A percentile compares a stretch with the other conserved stretches of the same genome.
phyloP scores from a whole-genome alignment of 805 yeast genomes.

The Priceomyces haplophilus region DNA sequence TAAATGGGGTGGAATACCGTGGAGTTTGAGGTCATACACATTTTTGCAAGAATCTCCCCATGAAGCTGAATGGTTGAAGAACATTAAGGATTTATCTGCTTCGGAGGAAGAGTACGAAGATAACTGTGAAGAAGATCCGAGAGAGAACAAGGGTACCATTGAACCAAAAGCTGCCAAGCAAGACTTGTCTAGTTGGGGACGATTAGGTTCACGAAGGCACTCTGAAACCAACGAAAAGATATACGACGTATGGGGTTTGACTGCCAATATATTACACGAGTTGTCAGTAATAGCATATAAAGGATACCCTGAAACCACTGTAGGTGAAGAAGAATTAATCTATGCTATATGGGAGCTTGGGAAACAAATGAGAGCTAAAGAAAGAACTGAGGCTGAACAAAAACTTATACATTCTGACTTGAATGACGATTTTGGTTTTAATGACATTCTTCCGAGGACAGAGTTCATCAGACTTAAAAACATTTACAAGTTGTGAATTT shows the following conservation, averaged over 20 bases:
- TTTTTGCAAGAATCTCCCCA: conserved; percentile 53
- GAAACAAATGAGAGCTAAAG: conserved; percentile 47
- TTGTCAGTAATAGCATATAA: conserved; percentile 53
- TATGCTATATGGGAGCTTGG: conserved; percentile 53
- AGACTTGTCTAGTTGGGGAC: conserved; percentile 34
- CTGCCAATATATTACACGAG: conserved; percentile 77
- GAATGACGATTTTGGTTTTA: conserved; percentile 37
- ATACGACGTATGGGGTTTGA: conserved; percentile 79
- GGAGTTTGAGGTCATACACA: conserved; percentile 61
- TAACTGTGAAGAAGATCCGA: conserved; percentile 1
- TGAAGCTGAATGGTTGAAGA: conserved; percentile 64
- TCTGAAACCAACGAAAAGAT: conserved; percentile 43
- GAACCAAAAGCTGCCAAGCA: conserved; percentile 6
- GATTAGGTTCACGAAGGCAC: conserved; percentile 37
- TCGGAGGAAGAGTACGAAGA: conserved; percentile 41
- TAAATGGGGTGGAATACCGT: conserved; percentile 71
- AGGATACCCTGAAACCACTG: conserved; percentile 14
- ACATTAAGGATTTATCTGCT: conserved; percentile 53
- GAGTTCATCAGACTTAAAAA: conserved; percentile 42
- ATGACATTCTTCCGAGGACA: conserved; percentile 41
- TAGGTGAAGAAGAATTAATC: conserved; percentile 68
- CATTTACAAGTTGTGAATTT: conserved; percentile 31
- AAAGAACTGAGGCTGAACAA: conserved; percentile 53
- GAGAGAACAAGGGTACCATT: conserved; percentile 5
- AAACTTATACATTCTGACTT: conserved; percentile 41